Conservation (phyloP, 257 asterid species). For the Solanum ahanhuiri region DNA sequence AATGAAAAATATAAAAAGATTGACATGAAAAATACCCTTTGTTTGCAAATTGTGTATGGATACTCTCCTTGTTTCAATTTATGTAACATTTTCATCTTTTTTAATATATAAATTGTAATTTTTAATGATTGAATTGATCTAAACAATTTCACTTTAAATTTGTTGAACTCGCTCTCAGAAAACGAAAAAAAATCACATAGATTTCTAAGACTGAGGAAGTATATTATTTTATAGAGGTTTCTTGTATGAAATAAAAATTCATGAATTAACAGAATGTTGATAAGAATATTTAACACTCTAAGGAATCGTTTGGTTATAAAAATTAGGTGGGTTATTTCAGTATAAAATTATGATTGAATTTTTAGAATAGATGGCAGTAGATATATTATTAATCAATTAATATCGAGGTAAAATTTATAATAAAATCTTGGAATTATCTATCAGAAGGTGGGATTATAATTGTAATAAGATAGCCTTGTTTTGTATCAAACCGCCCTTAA, state of each 20-base stretch:
- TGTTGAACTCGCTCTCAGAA: background rate
- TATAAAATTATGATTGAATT: background rate
- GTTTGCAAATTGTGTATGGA: too few species aligned
- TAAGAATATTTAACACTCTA: background rate
- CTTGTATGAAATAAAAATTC: background rate
- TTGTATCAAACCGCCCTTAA: background rate
- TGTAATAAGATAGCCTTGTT: background rate
- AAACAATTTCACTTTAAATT: background rate
- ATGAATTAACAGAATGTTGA: background rate
- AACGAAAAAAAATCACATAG: background rate
- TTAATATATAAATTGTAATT: too few species aligned
- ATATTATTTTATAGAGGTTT: background rate
- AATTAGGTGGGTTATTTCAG: background rate
- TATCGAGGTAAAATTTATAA: background rate
- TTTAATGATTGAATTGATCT: too few species aligned
- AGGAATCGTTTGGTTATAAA: background rate
- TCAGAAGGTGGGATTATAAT: background rate
- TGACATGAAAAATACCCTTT: background rate
- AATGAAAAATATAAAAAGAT: too few species aligned
- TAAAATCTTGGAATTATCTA: background rate
- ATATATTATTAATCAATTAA: background rate
- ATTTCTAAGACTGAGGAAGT: background rate
- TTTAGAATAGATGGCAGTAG: background rate
- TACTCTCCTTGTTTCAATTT: too few species aligned
- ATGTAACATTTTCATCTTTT: too few species aligned